Base-by-base conservation (phyloP, 2,329 filamentous ascomycete genomes). In the Sclerotinia borealis region DNA sequence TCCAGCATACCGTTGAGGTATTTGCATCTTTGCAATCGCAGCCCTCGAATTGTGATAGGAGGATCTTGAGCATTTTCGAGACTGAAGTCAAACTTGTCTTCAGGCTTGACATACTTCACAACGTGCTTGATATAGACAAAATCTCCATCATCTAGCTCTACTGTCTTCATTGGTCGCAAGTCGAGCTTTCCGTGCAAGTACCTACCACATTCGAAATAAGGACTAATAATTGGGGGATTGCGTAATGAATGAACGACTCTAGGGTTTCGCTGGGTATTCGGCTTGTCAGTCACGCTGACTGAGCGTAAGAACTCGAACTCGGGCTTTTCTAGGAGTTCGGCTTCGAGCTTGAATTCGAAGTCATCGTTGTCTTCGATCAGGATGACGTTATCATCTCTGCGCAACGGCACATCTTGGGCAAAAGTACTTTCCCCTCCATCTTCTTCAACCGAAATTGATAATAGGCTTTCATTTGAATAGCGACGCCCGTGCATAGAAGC, bases 121-220 rank as follows among this genome's bases (percentile, higher is more conserved):
- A 62, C 55, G 11, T 41, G 37, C 17, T 68, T 67, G 11, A 83
- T 77, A 0, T 73, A 74, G 2, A 83, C 64, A 59, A 80, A 82
- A 10, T 64, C 63, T 1, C 69, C 70, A 39, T 70, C 61, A 5
- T 59, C 13, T 3, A 72, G 45, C 36, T 73, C 69, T 13, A 72
- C 63, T 1, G 67, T 67, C 29, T 70, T 70, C 4, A 52, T 63
- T 11, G 50, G 56, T 8, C 77, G 71, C n/a, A 77, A 63, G 4
- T 78, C 71, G 51, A 70, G 0, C 73, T 69, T 1, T 74, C 72
- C 0, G n/a, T 75, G 69, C 3, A 80, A 72, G 1, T 74, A 72
- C 1, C 0, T 76, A 70, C 0, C 81, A 80, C 29, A 69, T 67
- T 13, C 82, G 68, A 0, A 71, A 71, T 7, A 77, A 52, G 65